These are phyloP conservation scores for Erigeron canadensis DNA, from an alignment of 129 eudicot species.

Conservation along the genomic window DNA sequence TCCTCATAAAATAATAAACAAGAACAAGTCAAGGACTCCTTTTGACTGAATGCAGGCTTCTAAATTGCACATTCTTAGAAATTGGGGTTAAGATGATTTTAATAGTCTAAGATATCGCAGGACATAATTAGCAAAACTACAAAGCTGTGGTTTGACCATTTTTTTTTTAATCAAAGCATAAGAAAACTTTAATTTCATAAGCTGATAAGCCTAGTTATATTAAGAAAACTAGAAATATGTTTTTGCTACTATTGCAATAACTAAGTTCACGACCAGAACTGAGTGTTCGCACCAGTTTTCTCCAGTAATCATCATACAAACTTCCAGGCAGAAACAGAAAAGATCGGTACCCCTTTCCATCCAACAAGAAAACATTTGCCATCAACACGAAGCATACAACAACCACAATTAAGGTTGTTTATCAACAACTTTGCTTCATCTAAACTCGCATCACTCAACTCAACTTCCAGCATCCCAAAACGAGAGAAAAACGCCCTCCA, in stretches of 20 bases:
- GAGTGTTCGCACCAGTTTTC: background rate
- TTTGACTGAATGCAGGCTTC: too few relatives aligned
- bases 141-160: background rate
- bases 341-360: slow-evolving; percentile 46
- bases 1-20: too few relatives aligned
- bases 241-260: background rate
- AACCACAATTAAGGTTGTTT: slow-evolving; percentile 32
- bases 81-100: too few relatives aligned
- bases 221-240: background rate
- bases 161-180: background rate
- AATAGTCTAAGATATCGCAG: too few relatives aligned
- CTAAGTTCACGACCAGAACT: background rate
- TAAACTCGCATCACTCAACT: slow-evolving; percentile 27
- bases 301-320: slow-evolving; percentile 12
- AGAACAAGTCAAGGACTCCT: too few relatives aligned
- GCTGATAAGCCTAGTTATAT: background rate
- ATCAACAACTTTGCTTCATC: slow-evolving; percentile 39
- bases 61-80: too few relatives aligned
- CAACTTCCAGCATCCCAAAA: slow-evolving; percentile 42
- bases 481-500: slow-evolving; percentile 51
- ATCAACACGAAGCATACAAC: slow-evolving; percentile 33
- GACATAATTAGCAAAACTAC: too few relatives aligned
- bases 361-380: slow-evolving; percentile 33
- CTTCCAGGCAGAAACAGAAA: slow-evolving; percentile 51
- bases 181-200: background rate